These are phyloP conservation scores for Phaeosphaeria sp. DNA, from an alignment of 2,329 filamentous ascomycete species.

Conservation along the genomic window DNA sequence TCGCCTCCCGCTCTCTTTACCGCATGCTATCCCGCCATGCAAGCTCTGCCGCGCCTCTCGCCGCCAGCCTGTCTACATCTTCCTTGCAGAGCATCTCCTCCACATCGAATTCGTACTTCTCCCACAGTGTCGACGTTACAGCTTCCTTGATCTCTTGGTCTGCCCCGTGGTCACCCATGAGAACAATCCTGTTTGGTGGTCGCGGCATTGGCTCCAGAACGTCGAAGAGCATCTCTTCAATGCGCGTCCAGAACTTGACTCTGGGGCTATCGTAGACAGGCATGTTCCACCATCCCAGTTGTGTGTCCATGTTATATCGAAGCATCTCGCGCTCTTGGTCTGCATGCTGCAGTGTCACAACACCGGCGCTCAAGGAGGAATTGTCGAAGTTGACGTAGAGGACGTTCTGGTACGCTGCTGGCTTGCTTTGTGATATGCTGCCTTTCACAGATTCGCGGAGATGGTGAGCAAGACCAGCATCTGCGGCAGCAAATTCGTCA, in stretches of 20 bases:
- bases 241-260: conserved; percentile 29
- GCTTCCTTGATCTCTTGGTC: conserved; percentile 29
- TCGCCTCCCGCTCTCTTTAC: not conserved
- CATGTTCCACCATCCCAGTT: conserved; percentile 36
- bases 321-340: conserved; percentile 10
- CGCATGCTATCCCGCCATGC: conserved; percentile 14
- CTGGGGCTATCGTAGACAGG: conserved; percentile 29
- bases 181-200: conserved; percentile 28
- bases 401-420: conserved; percentile 20
- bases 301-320: conserved; percentile 11
- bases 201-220: conserved; percentile 13
- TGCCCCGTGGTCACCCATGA: conserved; percentile 29
- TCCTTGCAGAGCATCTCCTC: conserved; percentile 15
- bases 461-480: conserved; percentile 21
- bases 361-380: conserved; percentile 29
- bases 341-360: conserved; percentile 17
- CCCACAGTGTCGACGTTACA: conserved; percentile 29
- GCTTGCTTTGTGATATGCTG: not conserved
- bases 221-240: conserved; percentile 27
- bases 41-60: conserved; percentile 34
- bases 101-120: conserved; percentile 27
- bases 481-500: conserved; percentile 28
- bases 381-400: conserved; percentile 37
- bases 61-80: conserved; percentile 19
- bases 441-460: conserved; percentile 14